Evolutionary conservation across 176 grass and related monocot species (phyloP), one percentile per base, ranked within the genome.

Genomic region (Cenchrus purpureus): DNA sequence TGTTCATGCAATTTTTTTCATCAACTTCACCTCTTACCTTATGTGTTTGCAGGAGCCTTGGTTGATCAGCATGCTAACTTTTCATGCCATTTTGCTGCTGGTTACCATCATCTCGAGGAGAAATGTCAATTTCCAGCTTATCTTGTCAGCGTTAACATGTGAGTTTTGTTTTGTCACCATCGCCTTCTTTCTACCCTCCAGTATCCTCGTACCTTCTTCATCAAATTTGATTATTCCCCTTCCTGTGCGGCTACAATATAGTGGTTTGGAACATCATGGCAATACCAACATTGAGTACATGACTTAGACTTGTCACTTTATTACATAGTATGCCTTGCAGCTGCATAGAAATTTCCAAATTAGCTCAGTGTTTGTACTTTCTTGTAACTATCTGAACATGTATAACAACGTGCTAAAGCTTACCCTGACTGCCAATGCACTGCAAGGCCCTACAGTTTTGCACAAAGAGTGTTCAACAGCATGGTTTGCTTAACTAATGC

Each of bases 71-170:
- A 80, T 93, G 32, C 50, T 95, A 82, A 28, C 54, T 49, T 93
- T 98, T 53, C 89, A 95, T 89, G 40, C 77, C 37, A 49, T 93
- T 83, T 84, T 95, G 85, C 91, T 98, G 17, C 67, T 98, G 58
- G 82, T 89, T 84, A 92, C 91, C 61, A 88, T 98, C 79, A 68
- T 93, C 46, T 90, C 91, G 9, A 98, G 95, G 91, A 95, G 89
- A 86, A 95, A 90, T 65, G 29, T 98, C 53, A 98, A 98, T 67
- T 95, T 98, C 79, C 95, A 95, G 74, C 89, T 98, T 59, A 84
- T 87, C 43, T 60, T 97, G 42, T 97, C 95, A 52, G 81, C 89
- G 52, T 85, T 97, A 53, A 80, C 94, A 75, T 92, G 91, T 97
- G 80, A 88, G 94, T 88, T 49, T 20, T 57, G 17, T n/a, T 74